Base-by-base conservation (phyloP, 1,284 basidiomycete genomes). In the Cutaneotrichosporon daszewskae region DNA sequence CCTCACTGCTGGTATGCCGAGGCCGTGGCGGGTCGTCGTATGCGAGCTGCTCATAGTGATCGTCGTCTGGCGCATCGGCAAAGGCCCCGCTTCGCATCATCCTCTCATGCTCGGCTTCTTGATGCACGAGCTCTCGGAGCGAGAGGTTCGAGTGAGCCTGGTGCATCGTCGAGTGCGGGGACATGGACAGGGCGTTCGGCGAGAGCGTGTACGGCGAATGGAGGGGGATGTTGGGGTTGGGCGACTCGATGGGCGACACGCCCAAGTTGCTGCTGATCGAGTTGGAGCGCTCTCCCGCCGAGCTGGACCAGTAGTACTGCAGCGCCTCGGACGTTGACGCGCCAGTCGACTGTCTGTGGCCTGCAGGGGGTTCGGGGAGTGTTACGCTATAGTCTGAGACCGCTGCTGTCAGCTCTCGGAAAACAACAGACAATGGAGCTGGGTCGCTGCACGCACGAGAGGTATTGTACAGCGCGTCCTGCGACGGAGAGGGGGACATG, bases 251-350 rank as follows among this genome's bases (percentile, higher is more conserved):
- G 18, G 52, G 48, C 4, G 48, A 45, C 19, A 50, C 43, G 23
- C 55, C 54, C 16, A 65, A 48, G 4, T 54, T 59, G 2, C 61
- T 61, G 4, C 61, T 58, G 13, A 60, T 51, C 9, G 61, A 64
- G 6, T 51, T 53, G n/a, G 57, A 57, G n/a, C 64, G 62, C 17
- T 50, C 53, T n/a, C 64, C 66, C 9, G 66, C 64, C 13, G 54
- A 46, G 7, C 51, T 51, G 5, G 62, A 66, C 57, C 57, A 68
- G 51, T 68, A 68, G 43, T 68, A 65, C 45, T 65, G 64, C 8
- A 66, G 48, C 16, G 62, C 64, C 10, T 58, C 60, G 8, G 61
- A 58, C 2, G 60, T 53, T 16, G 60, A 57, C n/a, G n/a, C n/a
- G n/a, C n/a, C n/a, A 13, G 61, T 64, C 11, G 66, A 64, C 32